A percentile compares a stretch with the other conserved stretches of the same genome.
Evolutionary conservation across 306 rosid genomes (phyloP).

Genomic region (Glycine latifolia): DNA sequence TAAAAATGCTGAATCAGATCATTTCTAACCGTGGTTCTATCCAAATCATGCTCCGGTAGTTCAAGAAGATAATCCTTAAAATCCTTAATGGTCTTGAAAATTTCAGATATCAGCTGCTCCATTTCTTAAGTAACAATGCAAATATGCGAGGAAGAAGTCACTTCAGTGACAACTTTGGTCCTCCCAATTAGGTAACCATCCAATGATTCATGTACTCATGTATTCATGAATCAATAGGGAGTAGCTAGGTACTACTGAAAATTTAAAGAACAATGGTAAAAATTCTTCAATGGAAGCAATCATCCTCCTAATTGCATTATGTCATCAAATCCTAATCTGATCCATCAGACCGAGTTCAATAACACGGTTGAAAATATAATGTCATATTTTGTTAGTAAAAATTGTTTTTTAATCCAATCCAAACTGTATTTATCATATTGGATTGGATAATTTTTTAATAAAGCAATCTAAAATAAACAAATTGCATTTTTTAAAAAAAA

Average conservation of each 20-base stretch:
- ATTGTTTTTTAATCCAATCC: no score
- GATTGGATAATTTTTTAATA: no score
- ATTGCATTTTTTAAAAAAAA: no score
- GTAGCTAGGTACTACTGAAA: constrained; percentile 15
- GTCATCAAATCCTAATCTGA: no score
- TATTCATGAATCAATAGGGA: constrained; percentile 33
- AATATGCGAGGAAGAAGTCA: constrained; percentile 45
- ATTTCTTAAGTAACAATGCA: constrained; percentile 62
- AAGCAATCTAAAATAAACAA: no score
- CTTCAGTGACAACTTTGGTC: constrained; percentile 53
- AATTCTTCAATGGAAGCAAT: constrained; percentile 61
- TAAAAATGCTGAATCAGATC: constrained; percentile 65
- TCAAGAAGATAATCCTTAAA: no score
- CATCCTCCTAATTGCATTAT: constrained; percentile 57
- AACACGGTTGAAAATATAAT: no score
- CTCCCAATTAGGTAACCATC: constrained; percentile 69
- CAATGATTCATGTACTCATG: constrained; percentile 68
- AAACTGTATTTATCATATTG: no score
- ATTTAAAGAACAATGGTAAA: constrained; percentile 62
- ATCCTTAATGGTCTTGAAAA: no score
- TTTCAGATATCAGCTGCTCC: constrained; percentile 64
- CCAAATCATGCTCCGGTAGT: constrained; percentile 43
- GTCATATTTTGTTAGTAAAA: no score
- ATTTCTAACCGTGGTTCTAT: constrained; percentile 59
- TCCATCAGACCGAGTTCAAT: no score